A percentile compares a stretch with the other conserved stretches of the same genome.
phyloP scores from a whole-genome alignment of 1,284 basidiomycete genomes.

The Pseudozyma sp. region DNA sequence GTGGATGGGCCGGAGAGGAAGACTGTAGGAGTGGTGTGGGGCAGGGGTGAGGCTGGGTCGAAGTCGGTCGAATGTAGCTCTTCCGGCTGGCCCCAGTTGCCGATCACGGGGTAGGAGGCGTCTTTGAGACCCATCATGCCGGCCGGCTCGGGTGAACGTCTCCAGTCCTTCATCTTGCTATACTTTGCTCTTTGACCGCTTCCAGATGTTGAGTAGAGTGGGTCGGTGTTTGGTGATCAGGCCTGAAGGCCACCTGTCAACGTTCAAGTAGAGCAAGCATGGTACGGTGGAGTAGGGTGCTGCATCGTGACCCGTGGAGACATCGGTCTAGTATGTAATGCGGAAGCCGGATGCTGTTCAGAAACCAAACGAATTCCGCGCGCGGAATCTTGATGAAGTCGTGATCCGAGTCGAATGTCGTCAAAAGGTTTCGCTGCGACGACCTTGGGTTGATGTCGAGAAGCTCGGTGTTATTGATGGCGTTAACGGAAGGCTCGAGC shows the following conservation, averaged over 20 bases:
- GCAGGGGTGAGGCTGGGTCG: conserved; percentile 32
- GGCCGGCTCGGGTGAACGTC: conserved; percentile 53
- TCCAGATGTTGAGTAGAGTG: neutral
- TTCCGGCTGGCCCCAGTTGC: conserved; percentile 47
- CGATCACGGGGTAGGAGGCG: conserved; percentile 14
- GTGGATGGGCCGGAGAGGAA: conserved; percentile 4
- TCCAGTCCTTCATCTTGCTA: conserved; percentile 56
- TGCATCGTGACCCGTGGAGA: conserved; percentile 5
- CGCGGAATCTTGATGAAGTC: neutral
- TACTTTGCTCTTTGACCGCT: neutral
- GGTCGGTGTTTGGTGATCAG: neutral
- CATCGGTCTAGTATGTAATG: conserved; percentile 1
- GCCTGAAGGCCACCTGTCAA: too few relatives aligned
- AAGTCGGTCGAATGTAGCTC: conserved; percentile 20
- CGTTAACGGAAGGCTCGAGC: too few relatives aligned
- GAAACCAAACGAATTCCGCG: neutral
- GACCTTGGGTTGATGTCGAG: too few relatives aligned
- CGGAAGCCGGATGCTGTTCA: neutral
- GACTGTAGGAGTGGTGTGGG: conserved; percentile 12
- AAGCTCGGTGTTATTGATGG: too few relatives aligned
- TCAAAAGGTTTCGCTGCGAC: too few relatives aligned
- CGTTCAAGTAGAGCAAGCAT: neutral
- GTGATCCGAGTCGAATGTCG: neutral
- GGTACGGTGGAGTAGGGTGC: neutral
- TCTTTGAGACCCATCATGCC: conserved; percentile 55